phyloP scores from a whole-genome alignment of 306 rosid species.

The Prunus davidiana region DNA sequence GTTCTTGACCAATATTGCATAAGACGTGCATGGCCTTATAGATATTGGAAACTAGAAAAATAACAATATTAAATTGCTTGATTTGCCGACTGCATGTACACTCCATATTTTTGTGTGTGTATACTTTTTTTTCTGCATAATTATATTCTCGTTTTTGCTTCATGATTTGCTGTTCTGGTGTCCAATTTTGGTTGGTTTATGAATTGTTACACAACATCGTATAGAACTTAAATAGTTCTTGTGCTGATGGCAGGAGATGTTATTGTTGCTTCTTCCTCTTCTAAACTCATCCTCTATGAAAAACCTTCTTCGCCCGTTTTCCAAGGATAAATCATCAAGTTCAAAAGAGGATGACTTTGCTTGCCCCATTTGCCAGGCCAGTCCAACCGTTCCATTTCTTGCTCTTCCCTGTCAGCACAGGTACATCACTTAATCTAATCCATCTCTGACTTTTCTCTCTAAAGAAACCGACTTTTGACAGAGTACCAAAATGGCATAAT shows the following conservation, averaged over 20 bases:
- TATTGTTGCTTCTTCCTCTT: slow-evolving; percentile 93
- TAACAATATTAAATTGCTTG: background rate
- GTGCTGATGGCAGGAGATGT: slow-evolving; percentile 83
- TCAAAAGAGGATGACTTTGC: slow-evolving; percentile 58
- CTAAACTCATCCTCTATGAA: slow-evolving; percentile 82
- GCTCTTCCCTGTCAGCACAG: slow-evolving; percentile 98
- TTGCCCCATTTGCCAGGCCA: slow-evolving; percentile 84
- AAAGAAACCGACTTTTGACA: background rate
- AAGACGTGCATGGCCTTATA: background rate
- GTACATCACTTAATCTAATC: slow-evolving; percentile 30
- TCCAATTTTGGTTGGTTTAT: background rate
- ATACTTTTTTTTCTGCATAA: background rate
- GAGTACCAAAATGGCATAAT: background rate
- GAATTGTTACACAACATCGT: background rate
- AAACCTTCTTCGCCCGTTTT: slow-evolving; percentile 79
- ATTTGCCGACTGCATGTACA: background rate
- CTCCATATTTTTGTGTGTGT: background rate
- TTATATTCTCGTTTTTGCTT: background rate
- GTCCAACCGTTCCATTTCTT: slow-evolving; percentile 81
- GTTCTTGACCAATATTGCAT: background rate
- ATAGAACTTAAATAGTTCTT: slow-evolving; percentile 11
- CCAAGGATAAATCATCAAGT: slow-evolving; percentile 82
- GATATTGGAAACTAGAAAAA: background rate
- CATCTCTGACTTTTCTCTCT: background rate
- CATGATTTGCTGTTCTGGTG: background rate